Conservation (phyloP, 164 flowering plant species). For the Stephania cephalantha region DNA sequence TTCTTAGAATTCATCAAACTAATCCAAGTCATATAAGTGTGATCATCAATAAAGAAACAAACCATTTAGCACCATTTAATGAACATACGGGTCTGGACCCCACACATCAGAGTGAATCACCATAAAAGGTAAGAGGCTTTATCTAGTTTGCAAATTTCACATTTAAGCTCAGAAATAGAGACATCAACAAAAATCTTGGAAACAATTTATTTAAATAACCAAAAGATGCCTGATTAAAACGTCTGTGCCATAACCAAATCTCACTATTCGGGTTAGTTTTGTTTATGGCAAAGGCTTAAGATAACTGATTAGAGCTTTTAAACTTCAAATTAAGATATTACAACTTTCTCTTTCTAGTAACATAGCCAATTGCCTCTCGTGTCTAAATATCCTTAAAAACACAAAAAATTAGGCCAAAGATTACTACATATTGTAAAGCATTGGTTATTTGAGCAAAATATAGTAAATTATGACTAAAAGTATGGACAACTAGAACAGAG, state of each 20-base stretch:
- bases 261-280: neutral
- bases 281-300: neutral
- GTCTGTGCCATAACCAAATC: slow-evolving; percentile 9
- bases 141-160: slow-evolving; percentile 11
- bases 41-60: slow-evolving; percentile 13
- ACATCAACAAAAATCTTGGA: slow-evolving; percentile 11
- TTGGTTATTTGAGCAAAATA: slow-evolving; percentile 1
- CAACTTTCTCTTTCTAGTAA: neutral
- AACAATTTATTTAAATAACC: slow-evolving; percentile 10
- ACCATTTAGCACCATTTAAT: slow-evolving; percentile 3
- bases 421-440: neutral
- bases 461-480: slow-evolving; percentile 1
- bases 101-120: slow-evolving; percentile 19
- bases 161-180: neutral
- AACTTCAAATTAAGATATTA: slow-evolving; percentile 1
- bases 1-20: slow-evolving; percentile 1
- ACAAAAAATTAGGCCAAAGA: neutral
- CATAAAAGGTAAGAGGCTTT: slow-evolving; percentile 16
- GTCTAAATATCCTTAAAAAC: slow-evolving; percentile 11
- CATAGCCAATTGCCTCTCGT: neutral
- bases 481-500: slow-evolving; percentile 1
- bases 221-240: slow-evolving; percentile 7
- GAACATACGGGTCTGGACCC: slow-evolving; percentile 7
- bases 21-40: slow-evolving; percentile 6
- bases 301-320: neutral